Percentiles rank a stretch among this genome's conserved stretches.
phyloP scores from a whole-genome alignment of 768 basidiomycete genomes.

The Suillus weaverae region DNA sequence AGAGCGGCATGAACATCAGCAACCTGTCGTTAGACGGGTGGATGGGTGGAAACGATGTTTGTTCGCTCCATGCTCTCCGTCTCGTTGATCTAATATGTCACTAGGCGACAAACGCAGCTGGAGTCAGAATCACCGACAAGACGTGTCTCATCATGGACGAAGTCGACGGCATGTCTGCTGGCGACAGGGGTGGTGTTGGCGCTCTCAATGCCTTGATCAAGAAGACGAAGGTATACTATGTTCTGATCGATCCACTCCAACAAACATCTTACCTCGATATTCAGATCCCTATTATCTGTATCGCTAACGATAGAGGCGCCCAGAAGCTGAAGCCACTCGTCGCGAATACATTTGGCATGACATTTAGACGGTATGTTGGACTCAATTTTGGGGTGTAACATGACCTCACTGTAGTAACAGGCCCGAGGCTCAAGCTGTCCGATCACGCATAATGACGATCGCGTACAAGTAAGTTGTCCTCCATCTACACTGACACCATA shows the following conservation, averaged over 20 bases:
- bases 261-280: neutral
- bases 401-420: slow-evolving; percentile 38
- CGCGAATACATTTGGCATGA: slow-evolving; percentile 67
- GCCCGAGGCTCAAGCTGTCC: slow-evolving; percentile 71
- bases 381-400: neutral
- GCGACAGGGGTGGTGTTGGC: slow-evolving; percentile 95
- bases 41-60: slow-evolving; percentile 58
- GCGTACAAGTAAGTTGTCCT: slow-evolving; percentile 73
- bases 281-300: slow-evolving; percentile 95
- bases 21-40: slow-evolving; percentile 89
- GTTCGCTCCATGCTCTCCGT: slow-evolving; percentile 12
- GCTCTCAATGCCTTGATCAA: slow-evolving; percentile 90
- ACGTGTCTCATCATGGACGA: slow-evolving; percentile 98
- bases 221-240: slow-evolving; percentile 73
- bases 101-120: slow-evolving; percentile 64
- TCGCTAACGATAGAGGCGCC: slow-evolving; percentile 87
- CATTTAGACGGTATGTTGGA: slow-evolving; percentile 69
- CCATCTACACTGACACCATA: neutral
- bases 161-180: slow-evolving; percentile 98
- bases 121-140: slow-evolving; percentile 72
- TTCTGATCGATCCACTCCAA: neutral
- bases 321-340: slow-evolving; percentile 89
- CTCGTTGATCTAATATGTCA: neutral
- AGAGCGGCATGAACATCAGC: slow-evolving; percentile 89
- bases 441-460: slow-evolving; percentile 87